Base-by-base conservation (phyloP, 805 yeast species). In the Saturnispora serradocipensis region DNA sequence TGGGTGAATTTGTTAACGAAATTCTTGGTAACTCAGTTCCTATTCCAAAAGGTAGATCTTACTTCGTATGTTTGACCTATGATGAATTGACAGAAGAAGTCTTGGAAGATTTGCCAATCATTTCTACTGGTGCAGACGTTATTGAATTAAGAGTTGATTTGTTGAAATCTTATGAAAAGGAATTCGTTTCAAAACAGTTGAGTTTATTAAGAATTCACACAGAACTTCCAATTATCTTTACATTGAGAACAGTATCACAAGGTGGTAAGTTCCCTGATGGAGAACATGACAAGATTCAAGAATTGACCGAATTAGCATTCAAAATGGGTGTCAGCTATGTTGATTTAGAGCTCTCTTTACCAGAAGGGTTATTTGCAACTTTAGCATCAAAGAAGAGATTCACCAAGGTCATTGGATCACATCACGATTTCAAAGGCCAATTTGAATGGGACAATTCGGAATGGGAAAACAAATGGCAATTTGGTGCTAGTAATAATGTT, bases 141-240 rank as follows among this genome's bases (percentile, higher is more conserved):
- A 82, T 91, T 36, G 97, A 91, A 64, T 71, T 91, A 43, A 76
- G 95, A 57, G 88, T 87, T 40, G 96, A 88, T 67, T 72, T 80
- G 54, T 73, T 89, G 54, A 67, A 76, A 49, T 72, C 76, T 8
- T 71, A 70, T 55, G 73, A 75, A 34, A 59, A 67, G 20, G 73
- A 72, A 8, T 86, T 75, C 64, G 88, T 90, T 32, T 81, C 84
- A 52, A 81, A 79, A 54, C 96, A 89, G 64, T 69, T 88, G 50
- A 86, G 88, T 2, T 59, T 75, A 15, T 67, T 91, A 57, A 81
- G 97, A 63, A 75, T 76, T 62, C 74, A 74, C 46, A 73, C 85
- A 15, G 69, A 72, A 34, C 68, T 88, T 49, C 97, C 98, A 39
- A 82, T 90, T 43, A 76, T 91, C 49, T 87, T 80, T 70, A 88